Base-by-base conservation (phyloP, 163 green algal species). In the Trebouxia gelatinosa region DNA sequence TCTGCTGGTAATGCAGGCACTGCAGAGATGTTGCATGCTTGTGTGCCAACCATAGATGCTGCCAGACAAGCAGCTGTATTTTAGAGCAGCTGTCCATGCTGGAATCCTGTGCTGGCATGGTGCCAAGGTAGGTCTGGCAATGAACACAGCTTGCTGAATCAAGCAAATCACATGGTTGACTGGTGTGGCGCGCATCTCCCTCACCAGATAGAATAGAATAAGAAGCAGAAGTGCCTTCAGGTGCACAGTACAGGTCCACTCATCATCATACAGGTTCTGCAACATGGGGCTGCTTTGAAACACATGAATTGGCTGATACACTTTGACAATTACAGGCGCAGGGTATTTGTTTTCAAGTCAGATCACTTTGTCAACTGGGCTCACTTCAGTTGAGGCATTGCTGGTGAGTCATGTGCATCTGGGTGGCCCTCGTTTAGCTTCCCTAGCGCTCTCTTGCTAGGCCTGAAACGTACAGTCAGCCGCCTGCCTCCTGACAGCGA, bases 381-480 rank as follows among this genome's bases (percentile, higher is more conserved):
- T 23, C 9, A 72, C 64, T 37, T 72, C 19, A 72, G 35, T 17
- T 51, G 64, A 21, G 43, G 68, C 21, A 76, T 29, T 34, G 68
- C 68, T 62, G 68, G 68, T 11, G 68, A 76, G 39, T 76, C 68
- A 40, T 28, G 68, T 11, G 68, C 68, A 19, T 76, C 68, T 32
- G 68, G 68, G 28, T 76, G 68, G 40, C 68, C 68, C 28, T 76
- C 68, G 23, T n/a, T 76, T 28, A 76, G 43, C 11, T 76, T 76
- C 13, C 68, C 68, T 28, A 76, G 6, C 11, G 68, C 68, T 19
- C 46, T 37, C n/a, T 76, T 76, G n/a, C 40, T 62, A 46, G 68
- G 46, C 68, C 68, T n/a, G 68, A 76, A 76, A 0, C 46, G 68
- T 17, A 76, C 68, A 62, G 68, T 62, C 28, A 76, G 17, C 6